Evolutionary conservation across 495 filamentous ascomycete species (phyloP).

Genomic region (Hypoxylon fragiforme): DNA sequence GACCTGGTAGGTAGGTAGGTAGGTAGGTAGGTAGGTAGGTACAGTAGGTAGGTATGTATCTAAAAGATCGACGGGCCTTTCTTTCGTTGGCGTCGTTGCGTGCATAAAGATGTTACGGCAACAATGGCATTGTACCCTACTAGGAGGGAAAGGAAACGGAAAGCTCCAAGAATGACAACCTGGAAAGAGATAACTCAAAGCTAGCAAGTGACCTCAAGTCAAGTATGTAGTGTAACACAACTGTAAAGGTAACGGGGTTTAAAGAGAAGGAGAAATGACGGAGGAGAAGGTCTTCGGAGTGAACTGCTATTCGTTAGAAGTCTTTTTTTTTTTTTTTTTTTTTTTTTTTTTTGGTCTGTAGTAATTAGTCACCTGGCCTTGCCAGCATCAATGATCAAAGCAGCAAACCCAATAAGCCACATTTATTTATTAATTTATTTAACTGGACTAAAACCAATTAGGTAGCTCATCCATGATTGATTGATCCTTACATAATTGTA

Average conservation of each 20-base stretch:
- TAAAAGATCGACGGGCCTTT: conserved; percentile 12
- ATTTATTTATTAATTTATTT: no score
- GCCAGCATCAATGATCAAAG: conserved; percentile 3
- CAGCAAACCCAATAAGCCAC: no score
- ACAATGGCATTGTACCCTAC: neutral
- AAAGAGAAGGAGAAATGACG: conserved; percentile 24
- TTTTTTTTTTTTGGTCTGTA: conserved; percentile 9
- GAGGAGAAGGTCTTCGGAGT: conserved; percentile 19
- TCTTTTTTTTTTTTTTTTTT: conserved; percentile 24
- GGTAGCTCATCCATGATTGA: conserved; percentile 7
- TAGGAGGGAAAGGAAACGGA: conserved; percentile 2
- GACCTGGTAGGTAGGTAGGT: conserved; percentile 1
- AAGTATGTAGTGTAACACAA: conserved; percentile 22
- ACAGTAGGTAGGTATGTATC: neutral
- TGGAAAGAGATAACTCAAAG: no score
- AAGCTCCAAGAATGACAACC: conserved; percentile 17
- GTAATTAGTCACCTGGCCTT: conserved; percentile 34
- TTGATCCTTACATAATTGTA: no score
- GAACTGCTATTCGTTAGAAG: conserved; percentile 8
- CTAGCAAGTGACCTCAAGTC: no score
- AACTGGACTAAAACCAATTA: conserved; percentile 1
- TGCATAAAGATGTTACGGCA: conserved; percentile 21
- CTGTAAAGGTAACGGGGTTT: conserved; percentile 21
- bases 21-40: conserved; percentile 12
- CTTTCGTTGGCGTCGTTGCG: conserved; percentile 18